phyloP scores from a whole-genome alignment of 345 rosid species.

The Eucalyptus microcorys region DNA sequence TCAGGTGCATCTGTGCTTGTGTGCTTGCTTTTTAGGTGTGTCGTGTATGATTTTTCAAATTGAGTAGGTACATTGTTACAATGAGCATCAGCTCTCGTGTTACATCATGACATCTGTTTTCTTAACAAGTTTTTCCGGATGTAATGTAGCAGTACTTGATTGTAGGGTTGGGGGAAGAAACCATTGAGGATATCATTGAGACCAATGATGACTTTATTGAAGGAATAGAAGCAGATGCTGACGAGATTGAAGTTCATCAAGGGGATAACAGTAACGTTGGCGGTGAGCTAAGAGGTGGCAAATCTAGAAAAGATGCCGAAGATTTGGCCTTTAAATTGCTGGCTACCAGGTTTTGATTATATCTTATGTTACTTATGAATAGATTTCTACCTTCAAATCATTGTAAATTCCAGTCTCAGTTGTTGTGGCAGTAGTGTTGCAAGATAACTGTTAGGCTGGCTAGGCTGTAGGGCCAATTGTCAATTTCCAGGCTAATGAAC shows the following conservation, averaged over 20 bases:
- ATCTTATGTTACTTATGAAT: not conserved
- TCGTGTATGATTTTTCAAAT: not conserved
- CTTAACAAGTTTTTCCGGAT: not conserved
- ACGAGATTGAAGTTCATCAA: slow-evolving; percentile 15
- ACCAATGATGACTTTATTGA: slow-evolving; percentile 5
- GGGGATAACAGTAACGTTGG: not conserved
- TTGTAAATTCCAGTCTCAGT: not conserved
- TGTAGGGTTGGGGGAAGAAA: slow-evolving; percentile 6
- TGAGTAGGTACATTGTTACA: not conserved
- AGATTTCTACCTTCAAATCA: not conserved
- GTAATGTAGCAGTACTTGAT: not conserved
- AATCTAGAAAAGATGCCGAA: slow-evolving; percentile 38
- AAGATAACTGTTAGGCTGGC: not conserved
- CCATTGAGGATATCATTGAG: not conserved
- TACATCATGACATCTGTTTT: not conserved
- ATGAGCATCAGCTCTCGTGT: not conserved
- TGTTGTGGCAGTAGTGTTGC: not conserved
- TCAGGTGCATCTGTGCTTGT: not conserved
- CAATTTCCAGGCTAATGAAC: not conserved
- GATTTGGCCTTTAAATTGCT: slow-evolving; percentile 50
- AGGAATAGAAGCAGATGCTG: slow-evolving; percentile 12
- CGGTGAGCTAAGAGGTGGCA: slow-evolving; percentile 5
- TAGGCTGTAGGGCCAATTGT: not conserved
- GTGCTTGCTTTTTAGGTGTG: not conserved
- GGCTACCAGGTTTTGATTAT: slow-evolving; percentile 34